Evolutionary conservation across 352 stramenopile species (phyloP).

Genomic region (Hyaloperonospora brassicae): DNA sequence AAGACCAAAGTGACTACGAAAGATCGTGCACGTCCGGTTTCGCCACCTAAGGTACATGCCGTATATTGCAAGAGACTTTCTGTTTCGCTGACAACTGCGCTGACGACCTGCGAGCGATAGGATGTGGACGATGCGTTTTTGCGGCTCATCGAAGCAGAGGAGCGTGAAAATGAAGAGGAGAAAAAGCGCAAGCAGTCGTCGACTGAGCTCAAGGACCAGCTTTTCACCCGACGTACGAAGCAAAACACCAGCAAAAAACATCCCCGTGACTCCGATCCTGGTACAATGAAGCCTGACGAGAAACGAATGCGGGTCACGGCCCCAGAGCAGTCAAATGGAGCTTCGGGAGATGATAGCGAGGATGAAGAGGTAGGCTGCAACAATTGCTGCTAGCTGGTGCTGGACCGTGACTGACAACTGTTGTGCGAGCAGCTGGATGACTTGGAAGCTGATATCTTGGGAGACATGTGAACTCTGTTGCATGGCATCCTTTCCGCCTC

Average conservation of each 20-base stretch:
- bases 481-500: constrained; percentile 1
- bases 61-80: neutral
- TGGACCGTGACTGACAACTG: constrained; percentile 1
- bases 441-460: constrained; percentile 68
- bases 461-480: constrained; percentile 31
- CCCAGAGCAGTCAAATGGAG: constrained; percentile 6
- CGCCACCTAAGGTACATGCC: constrained; percentile 24
- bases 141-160: constrained; percentile 66
- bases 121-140: constrained; percentile 74
- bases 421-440: constrained; percentile 46
- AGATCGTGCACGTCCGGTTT: constrained; percentile 6
- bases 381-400: constrained; percentile 2
- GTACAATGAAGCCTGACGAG: constrained; percentile 7
- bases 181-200: constrained; percentile 50
- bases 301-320: constrained; percentile 20
- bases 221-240: constrained; percentile 44
- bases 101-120: constrained; percentile 15
- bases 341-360: constrained; percentile 28
- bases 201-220: constrained; percentile 43
- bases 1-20: constrained; percentile 21
- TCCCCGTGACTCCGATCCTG: constrained; percentile 8
- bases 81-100: constrained; percentile 4
- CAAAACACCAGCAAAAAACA: constrained; percentile 26
- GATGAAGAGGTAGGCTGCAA: constrained; percentile 32
- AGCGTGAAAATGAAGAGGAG: constrained; percentile 52